Evolutionary conservation across 2,329 filamentous ascomycete genomes (phyloP), one percentile per base, ranked within the genome.

Genomic region (Ciborinia camelliae): DNA sequence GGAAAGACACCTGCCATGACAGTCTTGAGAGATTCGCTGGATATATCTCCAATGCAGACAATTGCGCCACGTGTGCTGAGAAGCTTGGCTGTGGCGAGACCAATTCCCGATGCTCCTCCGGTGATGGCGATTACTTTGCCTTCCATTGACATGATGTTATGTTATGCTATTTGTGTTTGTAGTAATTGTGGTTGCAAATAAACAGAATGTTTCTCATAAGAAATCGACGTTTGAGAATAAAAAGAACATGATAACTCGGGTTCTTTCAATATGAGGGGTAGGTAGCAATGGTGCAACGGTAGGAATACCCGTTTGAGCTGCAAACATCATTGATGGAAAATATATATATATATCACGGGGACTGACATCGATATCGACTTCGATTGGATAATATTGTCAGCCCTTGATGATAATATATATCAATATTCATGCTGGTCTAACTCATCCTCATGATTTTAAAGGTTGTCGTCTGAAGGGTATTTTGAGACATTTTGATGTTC

Each of bases 91-190:
- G 92, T 84, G 0, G 90, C 89, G 55, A 90, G 85, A 20, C 91
- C 90, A 64, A 95, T 88, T 28, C 91, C 90, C 8, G 86, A 89
- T 3, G 89, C 90, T 26, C 86, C 90, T 68, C 91, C 91, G 0
- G 90, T 94, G 75, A 95, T 91, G 65, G 94, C 82, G 64, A 91
- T 90, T 7, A 84, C 86, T 65, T 83, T 81, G 65, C 76, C 79
- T 69, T 71, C 51, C 54, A 73, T 65, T 1, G 72, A 69, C 71
- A 72, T 73, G 32, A 10, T 50, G 18, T n/a, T n/a, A 30, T 30
- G 15, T 5, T 66, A 35, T 14, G 30, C 7, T 45, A n/a, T 30
- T n/a, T 47, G 9, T 12, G 28, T 32, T 28, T 6, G 30, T 15
- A 4, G 20, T 47, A 20, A 4, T n/a, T 48, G 32, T 30, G 39